A percentile compares a stretch with the other conserved stretches of the same genome.
phyloP scores from a whole-genome alignment of 768 basidiomycete species.

The Steccherinum ochraceum region DNA sequence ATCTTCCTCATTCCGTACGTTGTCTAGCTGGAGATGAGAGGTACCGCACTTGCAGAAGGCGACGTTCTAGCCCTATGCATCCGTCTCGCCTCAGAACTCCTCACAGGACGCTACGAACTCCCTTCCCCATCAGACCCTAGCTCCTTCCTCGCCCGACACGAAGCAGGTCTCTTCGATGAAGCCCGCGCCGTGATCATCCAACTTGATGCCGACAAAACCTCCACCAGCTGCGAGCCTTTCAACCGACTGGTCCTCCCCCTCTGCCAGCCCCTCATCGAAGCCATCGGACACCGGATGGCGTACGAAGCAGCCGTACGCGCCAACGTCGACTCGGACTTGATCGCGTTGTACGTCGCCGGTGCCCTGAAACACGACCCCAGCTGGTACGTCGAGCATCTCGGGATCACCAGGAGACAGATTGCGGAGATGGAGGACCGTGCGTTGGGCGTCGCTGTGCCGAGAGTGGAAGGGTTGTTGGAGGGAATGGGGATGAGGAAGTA shows the following conservation, averaged over 20 bases:
- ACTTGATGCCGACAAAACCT: constrained; percentile 37
- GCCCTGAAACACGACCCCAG: constrained; percentile 48
- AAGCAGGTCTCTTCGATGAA: constrained; percentile 27
- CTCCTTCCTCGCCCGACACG: constrained; percentile 45
- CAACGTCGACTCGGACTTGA: constrained; percentile 39
- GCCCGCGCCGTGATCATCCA: constrained; percentile 1
- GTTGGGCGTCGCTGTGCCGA: constrained; percentile 19
- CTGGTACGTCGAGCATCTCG: constrained; percentile 51
- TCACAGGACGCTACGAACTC: constrained; percentile 42
- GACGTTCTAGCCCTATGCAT: constrained; percentile 40
- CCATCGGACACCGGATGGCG: constrained; percentile 59
- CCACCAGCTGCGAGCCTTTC: too few species aligned
- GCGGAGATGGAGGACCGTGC: too few species aligned
- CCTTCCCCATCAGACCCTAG: constrained; percentile 36
- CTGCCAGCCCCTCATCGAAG: constrained; percentile 45
- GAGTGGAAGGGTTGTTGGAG: constrained; percentile 14
- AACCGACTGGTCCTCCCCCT: constrained; percentile 50
- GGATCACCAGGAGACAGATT: constrained; percentile 40
- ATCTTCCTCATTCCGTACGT: constrained; percentile 3
- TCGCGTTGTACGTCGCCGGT: constrained; percentile 50
- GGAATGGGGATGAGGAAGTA: constrained; percentile 20
- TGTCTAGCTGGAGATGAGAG: constrained; percentile 11
- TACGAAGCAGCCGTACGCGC: constrained; percentile 45
- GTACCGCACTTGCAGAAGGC: constrained; percentile 38
- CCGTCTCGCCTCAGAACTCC: constrained; percentile 50